Percentiles rank a stretch among this genome's conserved stretches.
Conservation (phyloP, 1,139 yeast genomes). For the Kodamaea sp. region DNA sequence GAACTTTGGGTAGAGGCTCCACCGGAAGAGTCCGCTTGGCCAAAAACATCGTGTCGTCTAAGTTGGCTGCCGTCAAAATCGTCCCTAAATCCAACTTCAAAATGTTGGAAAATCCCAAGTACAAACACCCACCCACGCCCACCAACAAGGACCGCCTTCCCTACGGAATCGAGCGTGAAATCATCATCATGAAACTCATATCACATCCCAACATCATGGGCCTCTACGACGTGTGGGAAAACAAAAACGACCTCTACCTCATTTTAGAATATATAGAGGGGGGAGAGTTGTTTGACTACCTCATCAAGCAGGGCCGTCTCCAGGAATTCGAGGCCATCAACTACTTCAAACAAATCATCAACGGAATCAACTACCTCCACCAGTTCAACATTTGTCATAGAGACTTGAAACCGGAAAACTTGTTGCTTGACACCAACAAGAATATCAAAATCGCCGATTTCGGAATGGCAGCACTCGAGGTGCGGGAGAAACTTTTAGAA, state of each 20-base stretch:
- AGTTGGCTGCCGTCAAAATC: constrained; percentile 94
- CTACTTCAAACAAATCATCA: constrained; percentile 88
- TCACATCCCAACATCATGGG: constrained; percentile 95
- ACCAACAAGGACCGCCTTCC: constrained; percentile 60
- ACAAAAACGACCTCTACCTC: constrained; percentile 85
- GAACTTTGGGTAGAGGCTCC: constrained; percentile 92
- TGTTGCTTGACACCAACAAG: constrained; percentile 79
- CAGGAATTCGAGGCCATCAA: constrained; percentile 88
- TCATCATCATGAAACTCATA: constrained; percentile 85
- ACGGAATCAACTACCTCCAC: constrained; percentile 92
- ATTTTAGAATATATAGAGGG: constrained; percentile 96
- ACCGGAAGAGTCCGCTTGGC: constrained; percentile 95
- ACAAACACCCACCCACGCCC: constrained; percentile 24
- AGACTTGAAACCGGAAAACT: constrained; percentile 93
- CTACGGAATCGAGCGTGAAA: constrained; percentile 95
- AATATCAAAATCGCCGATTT: constrained; percentile 97
- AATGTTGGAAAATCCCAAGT: constrained; percentile 56
- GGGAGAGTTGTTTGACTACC: constrained; percentile 91
- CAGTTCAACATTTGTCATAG: constrained; percentile 93
- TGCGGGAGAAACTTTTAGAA: constrained; percentile 79
- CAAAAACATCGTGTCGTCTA: constrained; percentile 78
- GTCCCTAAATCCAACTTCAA: constrained; percentile 77
- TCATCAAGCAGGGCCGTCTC: constrained; percentile 83
- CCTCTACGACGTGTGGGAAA: constrained; percentile 98
- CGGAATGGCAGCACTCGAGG: constrained; percentile 99